Evolutionary conservation across 768 basidiomycete genomes (phyloP).

Genomic region (Auricularia sp.): DNA sequence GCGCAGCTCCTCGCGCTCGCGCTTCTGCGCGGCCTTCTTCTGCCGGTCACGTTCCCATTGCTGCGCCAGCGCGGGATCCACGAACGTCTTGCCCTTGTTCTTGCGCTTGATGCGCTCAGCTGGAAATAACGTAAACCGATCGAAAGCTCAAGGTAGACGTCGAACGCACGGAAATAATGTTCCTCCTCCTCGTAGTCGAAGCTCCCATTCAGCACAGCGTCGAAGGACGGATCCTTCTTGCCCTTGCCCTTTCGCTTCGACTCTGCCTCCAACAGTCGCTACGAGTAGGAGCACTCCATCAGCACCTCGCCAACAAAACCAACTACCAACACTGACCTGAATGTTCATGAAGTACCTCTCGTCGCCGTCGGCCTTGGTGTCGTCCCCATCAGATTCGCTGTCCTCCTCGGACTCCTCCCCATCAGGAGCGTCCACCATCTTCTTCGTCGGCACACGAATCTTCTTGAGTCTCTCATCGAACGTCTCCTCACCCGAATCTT

Average conservation of each 20-base stretch:
- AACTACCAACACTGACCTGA: background rate
- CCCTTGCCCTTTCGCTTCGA: constrained; percentile 30
- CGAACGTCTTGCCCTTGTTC: constrained; percentile 22
- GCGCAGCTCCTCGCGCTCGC: constrained; percentile 44
- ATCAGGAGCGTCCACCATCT: constrained; percentile 8
- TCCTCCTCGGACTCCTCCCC: constrained; percentile 19
- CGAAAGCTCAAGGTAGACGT: background rate
- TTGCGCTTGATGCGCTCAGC: constrained; percentile 39
- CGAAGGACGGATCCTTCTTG: constrained; percentile 43
- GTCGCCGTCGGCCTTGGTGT: constrained; percentile 20
- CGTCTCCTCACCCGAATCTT: background rate
- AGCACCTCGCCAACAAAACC: background rate
- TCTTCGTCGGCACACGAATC: constrained; percentile 5
- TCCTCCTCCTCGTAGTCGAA: constrained; percentile 17
- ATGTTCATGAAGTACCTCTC: constrained; percentile 7
- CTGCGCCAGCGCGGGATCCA: constrained; percentile 47
- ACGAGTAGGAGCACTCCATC: constrained; percentile 10
- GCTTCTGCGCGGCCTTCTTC: constrained; percentile 73
- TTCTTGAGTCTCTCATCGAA: constrained; percentile 1
- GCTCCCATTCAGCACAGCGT: constrained; percentile 46
- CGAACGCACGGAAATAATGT: constrained; percentile 40
- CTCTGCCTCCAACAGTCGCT: too few species aligned
- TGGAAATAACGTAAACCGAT: constrained; percentile 6
- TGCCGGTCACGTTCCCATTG: constrained; percentile 76
- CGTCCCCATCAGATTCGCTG: constrained; percentile 13